Evolutionary conservation across 192 early-diverging fungal genomes (phyloP), one percentile per base, ranked within the genome.

Genomic region (Coemansia aciculifera): DNA sequence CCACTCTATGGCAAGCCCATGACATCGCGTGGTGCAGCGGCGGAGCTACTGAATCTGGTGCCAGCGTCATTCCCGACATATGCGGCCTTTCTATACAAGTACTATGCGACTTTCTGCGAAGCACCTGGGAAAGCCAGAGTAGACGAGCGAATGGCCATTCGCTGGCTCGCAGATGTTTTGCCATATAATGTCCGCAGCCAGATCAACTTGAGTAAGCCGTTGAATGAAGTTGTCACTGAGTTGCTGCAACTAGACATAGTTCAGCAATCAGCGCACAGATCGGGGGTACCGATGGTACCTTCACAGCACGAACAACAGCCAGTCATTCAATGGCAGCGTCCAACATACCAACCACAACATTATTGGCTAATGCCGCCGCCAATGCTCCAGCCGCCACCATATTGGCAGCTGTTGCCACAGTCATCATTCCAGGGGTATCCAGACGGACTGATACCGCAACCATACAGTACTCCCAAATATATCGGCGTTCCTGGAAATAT

Each of bases 51-150:
- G 24, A 54, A 17, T 29, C 24, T 31, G 12, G 51, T 4, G 23
- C 51, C 51, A 31, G 15, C 24, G 11, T 54, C 27, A 12, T 54
- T 54, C 15, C 51, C 51, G 3, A 54, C 51, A 3, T 54, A 54
- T 15, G 11, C 51, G 24, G 51, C 51, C 11, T 54, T 54, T 29
- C 13, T 54, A 10, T 31, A 17, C 27, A 27, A 29, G 51, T 54
- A 29, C 27, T 54, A 54, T 31, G 51, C 31, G 51, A 54, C 51
- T 10, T 54, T 29, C 51, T 54, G 51, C 51, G 13, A 54, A 31
- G 27, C 51, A 4, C 27, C 51, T 29, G 27, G 51, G 5, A 54
- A 54, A 54, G 27, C 27, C 51, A 54, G 51, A 29, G 51, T 54
- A 13, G 23, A 54, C 51, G 51, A 54, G 27, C 51, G 11, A 54